Percentiles rank a stretch among this genome's conserved stretches.
Evolutionary conservation across 768 basidiomycete species (phyloP).

Genomic region (Pleurotus tuoliensis): DNA sequence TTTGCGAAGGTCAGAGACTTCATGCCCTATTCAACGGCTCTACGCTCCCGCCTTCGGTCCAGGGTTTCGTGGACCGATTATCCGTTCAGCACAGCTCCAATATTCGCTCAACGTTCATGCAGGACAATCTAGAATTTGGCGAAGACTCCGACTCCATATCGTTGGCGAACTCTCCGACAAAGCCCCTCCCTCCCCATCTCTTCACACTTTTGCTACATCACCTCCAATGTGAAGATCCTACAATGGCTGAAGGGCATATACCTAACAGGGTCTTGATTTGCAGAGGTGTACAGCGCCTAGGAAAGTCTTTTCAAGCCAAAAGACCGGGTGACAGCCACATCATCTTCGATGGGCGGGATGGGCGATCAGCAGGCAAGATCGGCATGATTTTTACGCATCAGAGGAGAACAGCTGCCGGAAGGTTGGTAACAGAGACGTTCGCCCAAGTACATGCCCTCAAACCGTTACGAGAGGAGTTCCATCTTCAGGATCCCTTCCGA

Average conservation of each 20-base stretch:
- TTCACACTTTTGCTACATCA: background rate
- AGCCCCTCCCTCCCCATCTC: background rate
- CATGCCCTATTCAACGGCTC: conserved; percentile 9
- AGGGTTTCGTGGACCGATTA: conserved; percentile 2
- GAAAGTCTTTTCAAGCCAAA: background rate
- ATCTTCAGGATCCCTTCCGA: conserved; percentile 8
- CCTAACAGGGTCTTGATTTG: background rate
- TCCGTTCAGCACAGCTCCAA: conserved; percentile 8
- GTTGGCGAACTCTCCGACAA: background rate
- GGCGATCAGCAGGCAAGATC: conserved; percentile 10
- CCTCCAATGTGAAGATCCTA: background rate
- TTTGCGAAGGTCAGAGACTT: conserved; percentile 21
- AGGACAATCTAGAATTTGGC: conserved; percentile 12
- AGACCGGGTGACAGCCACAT: conserved; percentile 6
- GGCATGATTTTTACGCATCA: conserved; percentile 6
- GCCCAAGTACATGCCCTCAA: background rate
- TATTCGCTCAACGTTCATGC: conserved; percentile 14
- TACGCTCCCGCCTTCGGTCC: background rate
- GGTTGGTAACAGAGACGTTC: conserved; percentile 2
- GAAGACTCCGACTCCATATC: background rate
- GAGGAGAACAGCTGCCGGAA: conserved; percentile 1
- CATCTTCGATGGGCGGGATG: background rate
- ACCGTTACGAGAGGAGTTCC: background rate
- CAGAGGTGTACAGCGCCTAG: background rate
- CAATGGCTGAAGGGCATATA: background rate